These are phyloP conservation scores for Daldinia decipiens DNA, from an alignment of 495 filamentous ascomycete genomes.

Conservation along the genomic window DNA sequence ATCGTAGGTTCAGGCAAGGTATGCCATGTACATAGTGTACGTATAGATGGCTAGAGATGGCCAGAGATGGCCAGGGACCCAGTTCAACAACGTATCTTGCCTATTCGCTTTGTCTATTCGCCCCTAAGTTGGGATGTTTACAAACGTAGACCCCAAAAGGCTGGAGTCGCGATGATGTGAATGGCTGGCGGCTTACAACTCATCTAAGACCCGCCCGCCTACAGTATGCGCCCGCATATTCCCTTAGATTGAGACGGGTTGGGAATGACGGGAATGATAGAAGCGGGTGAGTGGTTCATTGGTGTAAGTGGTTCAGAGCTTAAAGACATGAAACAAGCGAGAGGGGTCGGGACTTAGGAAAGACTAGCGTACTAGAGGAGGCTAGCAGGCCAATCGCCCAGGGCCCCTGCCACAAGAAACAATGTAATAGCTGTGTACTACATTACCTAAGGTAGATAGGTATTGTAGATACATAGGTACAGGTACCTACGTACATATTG, in stretches of 20 bases:
- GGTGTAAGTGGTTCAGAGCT: conserved; percentile 42
- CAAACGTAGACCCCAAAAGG: conserved; percentile 36
- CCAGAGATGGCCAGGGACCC: no score
- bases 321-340: conserved; percentile 44
- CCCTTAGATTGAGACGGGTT: conserved; percentile 36
- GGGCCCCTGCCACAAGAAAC: conserved; percentile 10
- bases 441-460: background rate
- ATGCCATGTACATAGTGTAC: background rate
- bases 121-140: conserved; percentile 36
- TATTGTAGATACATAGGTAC: no score
- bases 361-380: conserved; percentile 26
- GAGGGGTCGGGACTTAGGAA: conserved; percentile 32
- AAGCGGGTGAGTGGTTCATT: conserved; percentile 38
- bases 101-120: conserved; percentile 22
- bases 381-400: conserved; percentile 17
- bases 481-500: background rate
- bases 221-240: conserved; percentile 45
- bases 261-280: conserved; percentile 37
- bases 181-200: conserved; percentile 44
- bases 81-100: no score
- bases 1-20: conserved; percentile 14
- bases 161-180: conserved; percentile 38
- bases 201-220: conserved; percentile 37
- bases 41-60: background rate
- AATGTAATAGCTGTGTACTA: background rate